Percentiles rank a stretch among this genome's conserved stretches.
Evolutionary conservation across 2,329 filamentous ascomycete species (phyloP).

Genomic region (Scortechinia acanthostroma): DNA sequence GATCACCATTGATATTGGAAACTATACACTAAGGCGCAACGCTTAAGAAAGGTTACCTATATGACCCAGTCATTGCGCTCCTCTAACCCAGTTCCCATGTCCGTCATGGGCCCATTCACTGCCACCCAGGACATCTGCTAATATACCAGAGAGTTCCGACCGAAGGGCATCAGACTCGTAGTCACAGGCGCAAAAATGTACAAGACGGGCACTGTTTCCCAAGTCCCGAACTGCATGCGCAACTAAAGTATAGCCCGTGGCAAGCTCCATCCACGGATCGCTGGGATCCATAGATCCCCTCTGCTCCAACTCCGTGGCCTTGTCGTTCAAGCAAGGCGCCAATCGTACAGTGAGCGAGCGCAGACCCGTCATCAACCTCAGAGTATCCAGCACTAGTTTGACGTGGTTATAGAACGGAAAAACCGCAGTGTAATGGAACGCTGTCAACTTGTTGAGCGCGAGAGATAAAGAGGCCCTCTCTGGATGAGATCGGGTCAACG

Average conservation of each 20-base stretch:
- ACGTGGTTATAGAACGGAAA: neutral
- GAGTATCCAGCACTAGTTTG: neutral
- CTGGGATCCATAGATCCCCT: neutral
- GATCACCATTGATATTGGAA: too few relatives aligned
- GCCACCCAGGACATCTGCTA: neutral
- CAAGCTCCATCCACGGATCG: neutral
- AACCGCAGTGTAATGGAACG: neutral
- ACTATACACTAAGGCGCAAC: too few relatives aligned
- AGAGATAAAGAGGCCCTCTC: too few relatives aligned
- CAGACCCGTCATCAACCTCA: neutral
- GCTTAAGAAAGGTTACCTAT: too few relatives aligned
- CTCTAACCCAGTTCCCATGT: neutral
- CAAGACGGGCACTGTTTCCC: neutral
- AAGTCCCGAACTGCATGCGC: neutral
- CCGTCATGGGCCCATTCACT: neutral
- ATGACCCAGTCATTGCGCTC: too few relatives aligned
- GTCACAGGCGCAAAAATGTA: neutral
- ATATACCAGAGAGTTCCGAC: neutral
- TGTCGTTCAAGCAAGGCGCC: neutral
- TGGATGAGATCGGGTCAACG: too few relatives aligned
- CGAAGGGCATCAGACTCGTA: neutral
- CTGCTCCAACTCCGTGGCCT: neutral
- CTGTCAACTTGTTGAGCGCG: neutral
- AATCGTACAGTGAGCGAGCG: neutral
- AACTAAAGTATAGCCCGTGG: neutral